Evolutionary conservation across 2,329 filamentous ascomycete species (phyloP), one percentile per base, ranked within the genome.

Genomic region (Pseudogymnoascus sp.): DNA sequence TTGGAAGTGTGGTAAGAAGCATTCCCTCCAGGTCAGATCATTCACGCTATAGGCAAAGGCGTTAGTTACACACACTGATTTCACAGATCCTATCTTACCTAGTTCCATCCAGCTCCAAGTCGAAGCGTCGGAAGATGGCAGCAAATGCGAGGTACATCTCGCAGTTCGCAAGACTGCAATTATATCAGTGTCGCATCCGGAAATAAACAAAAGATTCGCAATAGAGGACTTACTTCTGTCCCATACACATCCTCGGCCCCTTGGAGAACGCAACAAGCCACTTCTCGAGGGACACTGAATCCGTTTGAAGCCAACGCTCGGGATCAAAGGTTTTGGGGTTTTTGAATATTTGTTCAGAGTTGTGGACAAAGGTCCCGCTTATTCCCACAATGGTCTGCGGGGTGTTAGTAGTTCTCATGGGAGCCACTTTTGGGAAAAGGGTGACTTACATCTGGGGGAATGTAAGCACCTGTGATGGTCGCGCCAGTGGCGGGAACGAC

Each of bases 201-300:
- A n/a, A 10, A 16, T 33, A 16, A 31, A n/a, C 6, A 2, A 19
- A 53, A 53, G 26, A 5, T 7, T 19, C 31, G 31, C 13, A 6
- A 10, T 26, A n/a, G n/a, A 8, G n/a, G 33, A 4, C 53, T 59
- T 35, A 62, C 62, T 44, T 63, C 21, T 40, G 62, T 33, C 76
- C 76, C 10, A 78, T 66, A 66, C 76, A 79, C 62, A 68, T 72
- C 47, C 79, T 70, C 0, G 76, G 72, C 0, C 79, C 80, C 33
- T 75, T 70, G 1, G 74, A 76, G 66, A 82, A 82, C 0, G 78
- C 71, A 26, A 79, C 74, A 10, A 79, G 64, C n/a, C 70, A 76
- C 11, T 74, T 66, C 11, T 61, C 63, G 2, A 66, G 44, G 3
- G 42, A 59, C 11, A 42, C 33, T 4, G 37, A 59, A 37, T 65